These are phyloP conservation scores for Helicocarpus griseus DNA, from an alignment of 2,329 filamentous ascomycete species.

Conservation along the genomic window DNA sequence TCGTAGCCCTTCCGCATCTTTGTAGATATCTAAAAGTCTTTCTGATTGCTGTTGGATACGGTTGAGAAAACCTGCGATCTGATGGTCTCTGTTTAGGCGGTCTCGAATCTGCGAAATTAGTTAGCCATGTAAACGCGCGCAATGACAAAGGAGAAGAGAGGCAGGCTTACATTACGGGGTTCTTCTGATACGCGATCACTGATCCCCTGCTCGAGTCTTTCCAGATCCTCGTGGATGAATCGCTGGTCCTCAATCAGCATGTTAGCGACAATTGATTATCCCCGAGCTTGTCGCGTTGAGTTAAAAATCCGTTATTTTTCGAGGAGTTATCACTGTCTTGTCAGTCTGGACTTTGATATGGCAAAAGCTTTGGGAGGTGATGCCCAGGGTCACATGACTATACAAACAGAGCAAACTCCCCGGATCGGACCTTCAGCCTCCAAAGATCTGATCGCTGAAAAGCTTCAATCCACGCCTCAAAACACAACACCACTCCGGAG, in stretches of 20 bases:
- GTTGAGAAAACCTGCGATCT: conserved; percentile 74
- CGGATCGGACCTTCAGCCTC: neutral
- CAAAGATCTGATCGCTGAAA: neutral
- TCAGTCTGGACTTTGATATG: neutral
- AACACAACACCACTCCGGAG: neutral
- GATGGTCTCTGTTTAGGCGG: conserved; percentile 80
- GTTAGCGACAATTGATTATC: conserved; percentile 8
- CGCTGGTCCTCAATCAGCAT: conserved; percentile 91
- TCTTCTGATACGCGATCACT: conserved; percentile 83
- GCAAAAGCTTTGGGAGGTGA: neutral
- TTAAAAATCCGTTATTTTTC: neutral
- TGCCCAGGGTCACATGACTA: conserved; percentile 3
- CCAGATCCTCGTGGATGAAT: conserved; percentile 89
- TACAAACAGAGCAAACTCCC: conserved; percentile 3
- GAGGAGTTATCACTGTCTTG: neutral
- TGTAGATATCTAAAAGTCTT: conserved; percentile 73
- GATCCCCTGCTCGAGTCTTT: conserved; percentile 88
- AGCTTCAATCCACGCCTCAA: neutral
- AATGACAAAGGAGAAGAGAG: conserved; percentile 3
- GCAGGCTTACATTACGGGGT: conserved; percentile 63
- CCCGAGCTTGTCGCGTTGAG: neutral
- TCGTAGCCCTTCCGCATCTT: conserved; percentile 62
- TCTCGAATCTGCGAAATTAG: conserved; percentile 61
- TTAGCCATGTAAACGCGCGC: conserved; percentile 13
- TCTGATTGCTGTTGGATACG: conserved; percentile 81